Percentiles rank a stretch among this genome's conserved stretches.
phyloP scores from a whole-genome alignment of 1,284 basidiomycete genomes.

The Puccinia horiana region DNA sequence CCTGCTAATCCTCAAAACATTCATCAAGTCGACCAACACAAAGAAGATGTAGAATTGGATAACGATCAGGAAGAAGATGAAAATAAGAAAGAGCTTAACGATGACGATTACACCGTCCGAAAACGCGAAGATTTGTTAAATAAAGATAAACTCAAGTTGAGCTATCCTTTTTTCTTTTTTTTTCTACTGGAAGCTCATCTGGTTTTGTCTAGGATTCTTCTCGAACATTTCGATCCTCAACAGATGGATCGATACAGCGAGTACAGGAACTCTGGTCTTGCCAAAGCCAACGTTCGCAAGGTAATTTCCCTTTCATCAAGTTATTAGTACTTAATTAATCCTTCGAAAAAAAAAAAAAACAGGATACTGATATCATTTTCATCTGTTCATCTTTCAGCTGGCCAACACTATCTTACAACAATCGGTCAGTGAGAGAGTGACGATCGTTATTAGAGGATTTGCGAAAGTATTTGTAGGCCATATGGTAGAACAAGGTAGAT shows the following conservation, averaged over 20 bases:
- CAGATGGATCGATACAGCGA: slow-evolving; percentile 87
- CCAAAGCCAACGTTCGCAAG: slow-evolving; percentile 78
- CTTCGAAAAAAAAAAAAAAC: neutral
- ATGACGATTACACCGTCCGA: slow-evolving; percentile 54
- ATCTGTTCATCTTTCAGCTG: slow-evolving; percentile 63
- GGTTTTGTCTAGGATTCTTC: slow-evolving; percentile 65
- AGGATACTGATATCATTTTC: neutral
- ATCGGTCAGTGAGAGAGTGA: slow-evolving; percentile 79
- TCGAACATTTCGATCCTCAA: slow-evolving; percentile 78
- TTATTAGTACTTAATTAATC: neutral
- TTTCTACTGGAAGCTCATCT: neutral
- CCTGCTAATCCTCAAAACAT: slow-evolving; percentile 50
- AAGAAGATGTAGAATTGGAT: slow-evolving; percentile 53
- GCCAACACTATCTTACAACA: slow-evolving; percentile 77
- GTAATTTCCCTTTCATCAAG: slow-evolving; percentile 59
- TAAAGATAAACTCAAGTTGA: slow-evolving; percentile 58
- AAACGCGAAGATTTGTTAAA: slow-evolving; percentile 58
- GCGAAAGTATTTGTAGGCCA: slow-evolving; percentile 89
- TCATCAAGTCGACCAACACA: slow-evolving; percentile 27
- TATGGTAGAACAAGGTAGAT: slow-evolving; percentile 78
- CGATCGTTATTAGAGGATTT: slow-evolving; percentile 83
- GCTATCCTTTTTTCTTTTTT: neutral
- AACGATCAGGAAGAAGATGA: slow-evolving; percentile 55
- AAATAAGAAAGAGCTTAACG: slow-evolving; percentile 54
- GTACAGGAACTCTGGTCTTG: slow-evolving; percentile 76